Evolutionary conservation across 768 basidiomycete genomes (phyloP).

Genomic region (Amanita exitialis): DNA sequence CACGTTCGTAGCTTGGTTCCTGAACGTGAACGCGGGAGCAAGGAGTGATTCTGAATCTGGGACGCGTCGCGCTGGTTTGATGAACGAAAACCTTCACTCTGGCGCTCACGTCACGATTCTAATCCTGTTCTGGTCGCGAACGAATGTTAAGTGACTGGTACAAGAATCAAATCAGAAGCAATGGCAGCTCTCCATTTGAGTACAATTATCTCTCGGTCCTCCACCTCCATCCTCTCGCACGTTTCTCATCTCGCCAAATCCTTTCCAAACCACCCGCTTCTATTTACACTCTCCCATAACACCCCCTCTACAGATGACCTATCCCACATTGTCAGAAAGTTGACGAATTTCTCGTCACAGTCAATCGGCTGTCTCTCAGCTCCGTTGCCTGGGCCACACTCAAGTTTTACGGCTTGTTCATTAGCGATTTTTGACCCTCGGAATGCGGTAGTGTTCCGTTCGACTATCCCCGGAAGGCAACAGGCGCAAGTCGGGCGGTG

Average conservation of each 20-base stretch:
- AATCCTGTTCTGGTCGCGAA: too few relatives aligned
- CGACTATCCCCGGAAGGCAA: slow-evolving; percentile 48
- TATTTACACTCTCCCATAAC: slow-evolving; percentile 42
- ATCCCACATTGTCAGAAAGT: slow-evolving; percentile 24
- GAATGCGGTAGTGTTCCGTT: slow-evolving; percentile 43
- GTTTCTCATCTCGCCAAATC: slow-evolving; percentile 19
- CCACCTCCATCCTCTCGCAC: slow-evolving; percentile 23
- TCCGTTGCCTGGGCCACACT: slow-evolving; percentile 23
- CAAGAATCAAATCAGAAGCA: too few relatives aligned
- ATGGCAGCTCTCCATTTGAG: slow-evolving; percentile 20
- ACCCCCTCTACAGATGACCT: slow-evolving; percentile 24
- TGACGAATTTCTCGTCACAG: slow-evolving; percentile 28
- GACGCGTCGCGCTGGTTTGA: too few relatives aligned
- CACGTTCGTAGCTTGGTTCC: too few relatives aligned
- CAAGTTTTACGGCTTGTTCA: slow-evolving; percentile 38
- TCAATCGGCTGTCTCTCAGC: slow-evolving; percentile 59
- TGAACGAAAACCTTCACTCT: too few relatives aligned
- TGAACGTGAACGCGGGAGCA: too few relatives aligned
- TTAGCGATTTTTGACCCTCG: slow-evolving; percentile 41
- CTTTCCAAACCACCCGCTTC: slow-evolving; percentile 28
- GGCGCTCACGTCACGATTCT: too few relatives aligned
- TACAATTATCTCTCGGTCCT: slow-evolving; percentile 30
- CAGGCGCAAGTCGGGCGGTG: slow-evolving; percentile 61
- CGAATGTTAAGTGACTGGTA: too few relatives aligned
- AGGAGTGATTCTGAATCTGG: too few relatives aligned